These are phyloP conservation scores for Thielaviopsis musarum DNA, from an alignment of 2,329 filamentous ascomycete species.

Conservation along the genomic window DNA sequence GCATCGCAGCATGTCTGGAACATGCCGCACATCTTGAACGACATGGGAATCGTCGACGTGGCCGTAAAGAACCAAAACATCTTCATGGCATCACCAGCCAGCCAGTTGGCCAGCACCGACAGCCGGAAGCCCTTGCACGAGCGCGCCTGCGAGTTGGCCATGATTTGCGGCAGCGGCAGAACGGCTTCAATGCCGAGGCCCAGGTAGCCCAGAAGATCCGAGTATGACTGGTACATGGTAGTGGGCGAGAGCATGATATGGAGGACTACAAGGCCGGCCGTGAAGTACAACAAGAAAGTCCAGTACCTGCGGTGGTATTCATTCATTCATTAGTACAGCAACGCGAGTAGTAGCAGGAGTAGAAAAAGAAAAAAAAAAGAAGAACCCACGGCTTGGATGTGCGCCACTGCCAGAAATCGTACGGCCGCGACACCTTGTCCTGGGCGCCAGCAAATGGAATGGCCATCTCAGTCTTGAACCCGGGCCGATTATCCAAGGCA, in stretches of 20 bases:
- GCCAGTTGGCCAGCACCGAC: constrained; percentile 61
- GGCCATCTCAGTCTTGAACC: constrained; percentile 38
- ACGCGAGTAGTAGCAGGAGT: neutral
- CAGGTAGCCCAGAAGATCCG: constrained; percentile 51
- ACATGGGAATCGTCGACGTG: constrained; percentile 50
- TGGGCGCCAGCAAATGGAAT: constrained; percentile 38
- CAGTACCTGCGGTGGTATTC: constrained; percentile 43
- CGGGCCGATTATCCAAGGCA: constrained; percentile 49
- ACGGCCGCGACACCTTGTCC: constrained; percentile 38
- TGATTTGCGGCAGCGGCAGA: constrained; percentile 64
- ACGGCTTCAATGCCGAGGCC: constrained; percentile 65
- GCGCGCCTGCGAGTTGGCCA: constrained; percentile 48
- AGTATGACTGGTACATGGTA: constrained; percentile 47
- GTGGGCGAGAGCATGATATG: constrained; percentile 50
- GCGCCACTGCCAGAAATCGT: constrained; percentile 72
- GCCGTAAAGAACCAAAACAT: constrained; percentile 73
- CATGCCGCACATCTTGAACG: constrained; percentile 68
- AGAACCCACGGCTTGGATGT: constrained; percentile 44
- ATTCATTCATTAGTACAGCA: neutral
- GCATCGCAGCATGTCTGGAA: constrained; percentile 66
- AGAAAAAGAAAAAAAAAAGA: too few species aligned
- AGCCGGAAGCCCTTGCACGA: constrained; percentile 66
- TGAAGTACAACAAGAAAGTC: constrained; percentile 57
- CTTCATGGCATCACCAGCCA: constrained; percentile 70
- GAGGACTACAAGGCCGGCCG: constrained; percentile 39